Evolutionary conservation across 306 rosid genomes (phyloP).

Genomic region (Delonix regia): DNA sequence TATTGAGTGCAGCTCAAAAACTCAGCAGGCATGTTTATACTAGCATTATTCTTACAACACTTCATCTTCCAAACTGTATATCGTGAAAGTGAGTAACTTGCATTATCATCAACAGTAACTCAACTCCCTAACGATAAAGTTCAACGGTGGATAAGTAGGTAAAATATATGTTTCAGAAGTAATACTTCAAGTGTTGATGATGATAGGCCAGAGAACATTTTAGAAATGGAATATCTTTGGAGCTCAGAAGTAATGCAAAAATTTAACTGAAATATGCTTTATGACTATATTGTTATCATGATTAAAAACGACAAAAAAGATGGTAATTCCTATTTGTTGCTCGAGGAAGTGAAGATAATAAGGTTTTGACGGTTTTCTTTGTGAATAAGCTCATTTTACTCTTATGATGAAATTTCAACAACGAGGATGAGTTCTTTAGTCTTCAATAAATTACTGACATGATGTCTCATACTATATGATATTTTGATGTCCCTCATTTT

Average conservation of each 20-base stretch:
- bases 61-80: not conserved
- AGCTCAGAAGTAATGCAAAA: not conserved
- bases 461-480: not conserved
- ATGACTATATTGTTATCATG: not conserved
- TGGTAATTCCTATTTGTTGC: not conserved
- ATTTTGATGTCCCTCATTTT: constrained; percentile 18
- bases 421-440: no score
- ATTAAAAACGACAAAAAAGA: not conserved
- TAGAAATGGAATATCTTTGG: not conserved
- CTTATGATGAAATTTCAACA: not conserved
- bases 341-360: not conserved
- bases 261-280: not conserved
- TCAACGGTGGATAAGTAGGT: not conserved
- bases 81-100: not conserved
- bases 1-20: constrained; percentile 94
- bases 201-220: constrained; percentile 1
- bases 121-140: constrained; percentile 13
- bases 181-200: not conserved
- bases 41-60: constrained; percentile 25
- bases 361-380: not conserved
- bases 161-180: not conserved
- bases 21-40: constrained; percentile 75
- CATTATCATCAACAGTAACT: not conserved
- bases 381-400: not conserved
- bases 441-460: not conserved